These are phyloP conservation scores for Ganoderma leucocontextum DNA, from an alignment of 1,284 basidiomycete genomes.

Conservation along the genomic window DNA sequence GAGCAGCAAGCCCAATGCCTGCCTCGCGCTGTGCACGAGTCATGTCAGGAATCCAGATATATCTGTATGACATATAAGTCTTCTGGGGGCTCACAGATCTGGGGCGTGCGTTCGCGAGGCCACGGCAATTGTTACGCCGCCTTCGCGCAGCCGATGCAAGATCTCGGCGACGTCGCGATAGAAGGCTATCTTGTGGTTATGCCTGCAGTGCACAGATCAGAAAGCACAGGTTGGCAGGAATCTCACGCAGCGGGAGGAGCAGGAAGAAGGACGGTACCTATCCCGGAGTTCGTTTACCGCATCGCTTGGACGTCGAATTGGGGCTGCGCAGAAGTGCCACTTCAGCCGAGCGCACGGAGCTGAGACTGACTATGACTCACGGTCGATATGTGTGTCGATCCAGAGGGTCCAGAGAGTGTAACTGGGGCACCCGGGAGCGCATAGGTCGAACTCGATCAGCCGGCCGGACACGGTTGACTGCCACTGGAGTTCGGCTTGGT, in stretches of 20 bases:
- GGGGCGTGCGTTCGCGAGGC: constrained; percentile 81
- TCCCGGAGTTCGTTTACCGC: constrained; percentile 70
- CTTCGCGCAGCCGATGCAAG: constrained; percentile 64
- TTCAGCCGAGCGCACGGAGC: constrained; percentile 29
- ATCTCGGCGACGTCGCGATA: constrained; percentile 84
- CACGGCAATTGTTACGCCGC: constrained; percentile 71
- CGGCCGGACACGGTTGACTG: neutral
- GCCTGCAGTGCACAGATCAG: constrained; percentile 45
- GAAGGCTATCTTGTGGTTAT: constrained; percentile 67
- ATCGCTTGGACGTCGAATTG: constrained; percentile 62
- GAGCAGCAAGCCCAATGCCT: constrained; percentile 76
- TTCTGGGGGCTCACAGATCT: constrained; percentile 62
- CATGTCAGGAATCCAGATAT: neutral
- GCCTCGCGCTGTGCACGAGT: constrained; percentile 63
- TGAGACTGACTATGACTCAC: constrained; percentile 38
- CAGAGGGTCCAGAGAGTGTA: constrained; percentile 89
- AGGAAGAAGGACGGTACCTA: constrained; percentile 47
- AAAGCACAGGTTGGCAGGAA: constrained; percentile 20
- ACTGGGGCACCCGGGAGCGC: constrained; percentile 45
- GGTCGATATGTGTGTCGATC: constrained; percentile 78
- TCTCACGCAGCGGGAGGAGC: constrained; percentile 19
- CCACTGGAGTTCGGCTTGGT: neutral
- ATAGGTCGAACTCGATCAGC: constrained; percentile 17
- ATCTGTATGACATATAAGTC: neutral
- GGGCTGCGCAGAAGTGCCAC: constrained; percentile 49